phyloP scores from a whole-genome alignment of 306 rosid genomes.

The Arachis hypogaea region DNA sequence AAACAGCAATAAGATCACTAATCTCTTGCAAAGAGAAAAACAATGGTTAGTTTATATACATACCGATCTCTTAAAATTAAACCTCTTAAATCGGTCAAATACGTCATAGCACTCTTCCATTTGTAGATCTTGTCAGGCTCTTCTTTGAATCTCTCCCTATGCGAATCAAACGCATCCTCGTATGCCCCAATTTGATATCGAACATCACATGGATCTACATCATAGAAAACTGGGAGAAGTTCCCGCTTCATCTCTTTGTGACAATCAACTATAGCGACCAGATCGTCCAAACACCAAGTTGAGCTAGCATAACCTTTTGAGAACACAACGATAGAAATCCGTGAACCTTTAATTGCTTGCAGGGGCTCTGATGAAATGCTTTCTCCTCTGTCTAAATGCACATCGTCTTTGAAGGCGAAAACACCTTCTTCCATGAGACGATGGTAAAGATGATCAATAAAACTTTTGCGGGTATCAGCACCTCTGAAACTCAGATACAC shows the following conservation, averaged over 20 bases:
- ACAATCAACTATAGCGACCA: not conserved
- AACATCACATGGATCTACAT: not conserved
- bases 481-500: slow-evolving; percentile 25
- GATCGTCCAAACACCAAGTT: not conserved
- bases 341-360: not conserved
- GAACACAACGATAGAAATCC: not conserved
- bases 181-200: not conserved
- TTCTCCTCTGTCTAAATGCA: not conserved
- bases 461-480: not conserved
- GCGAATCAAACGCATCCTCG: not conserved
- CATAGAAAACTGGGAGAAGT: slow-evolving; percentile 3
- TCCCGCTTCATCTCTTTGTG: not conserved
- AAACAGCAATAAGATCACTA: not conserved
- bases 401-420: not conserved
- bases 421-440: not conserved
- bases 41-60: not conserved
- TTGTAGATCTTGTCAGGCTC: not conserved
- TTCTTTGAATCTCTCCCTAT: not conserved
- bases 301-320: not conserved
- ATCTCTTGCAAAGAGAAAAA: too few species aligned
- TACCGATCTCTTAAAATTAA: not conserved
- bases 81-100: not conserved
- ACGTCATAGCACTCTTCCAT: not conserved
- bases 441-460: not conserved
- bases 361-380: not conserved